Conservation (phyloP, 208 protist species). For the Herpetomonas samuelpessoai region DNA sequence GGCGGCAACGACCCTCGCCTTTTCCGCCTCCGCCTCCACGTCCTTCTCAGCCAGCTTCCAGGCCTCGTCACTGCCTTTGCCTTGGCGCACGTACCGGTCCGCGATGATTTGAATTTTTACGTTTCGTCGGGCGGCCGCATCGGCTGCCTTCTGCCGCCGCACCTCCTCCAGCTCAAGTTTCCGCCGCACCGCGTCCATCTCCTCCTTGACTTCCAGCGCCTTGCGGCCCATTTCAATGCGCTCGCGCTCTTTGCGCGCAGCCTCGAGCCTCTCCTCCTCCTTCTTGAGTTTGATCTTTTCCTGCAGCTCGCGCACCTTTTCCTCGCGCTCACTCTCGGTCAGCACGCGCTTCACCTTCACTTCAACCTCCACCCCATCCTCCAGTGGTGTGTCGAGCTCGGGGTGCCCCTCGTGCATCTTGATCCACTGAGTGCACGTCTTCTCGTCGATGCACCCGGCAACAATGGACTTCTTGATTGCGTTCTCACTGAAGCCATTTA, state of each 20-base stretch:
- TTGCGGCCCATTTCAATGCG: conserved; percentile 62
- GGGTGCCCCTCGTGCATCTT: conserved; percentile 79
- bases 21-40: conserved; percentile 8
- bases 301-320: conserved; percentile 68
- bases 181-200: conserved; percentile 46
- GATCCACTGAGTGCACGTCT: conserved; percentile 83
- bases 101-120: conserved; percentile 65
- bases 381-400: conserved; percentile 79
- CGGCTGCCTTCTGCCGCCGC: conserved; percentile 47
- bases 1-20: conserved; percentile 32
- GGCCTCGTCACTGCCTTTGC: conserved; percentile 53
- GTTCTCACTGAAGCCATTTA: conserved; percentile 77
- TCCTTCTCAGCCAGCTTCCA: conserved; percentile 28
- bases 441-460: conserved; percentile 73
- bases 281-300: conserved; percentile 49
- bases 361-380: conserved; percentile 57
- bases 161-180: conserved; percentile 47
- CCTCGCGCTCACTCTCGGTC: conserved; percentile 67
- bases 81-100: conserved; percentile 66
- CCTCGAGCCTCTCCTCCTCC: conserved; percentile 43
- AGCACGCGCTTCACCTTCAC: conserved; percentile 62
- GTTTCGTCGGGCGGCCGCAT: conserved; percentile 44
- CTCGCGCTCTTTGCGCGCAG: conserved; percentile 49
- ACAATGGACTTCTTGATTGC: conserved; percentile 89
- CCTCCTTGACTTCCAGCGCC: conserved; percentile 43